Evolutionary conservation across 257 asterid species (phyloP).

Genomic region (Nicotiana sylvestris): DNA sequence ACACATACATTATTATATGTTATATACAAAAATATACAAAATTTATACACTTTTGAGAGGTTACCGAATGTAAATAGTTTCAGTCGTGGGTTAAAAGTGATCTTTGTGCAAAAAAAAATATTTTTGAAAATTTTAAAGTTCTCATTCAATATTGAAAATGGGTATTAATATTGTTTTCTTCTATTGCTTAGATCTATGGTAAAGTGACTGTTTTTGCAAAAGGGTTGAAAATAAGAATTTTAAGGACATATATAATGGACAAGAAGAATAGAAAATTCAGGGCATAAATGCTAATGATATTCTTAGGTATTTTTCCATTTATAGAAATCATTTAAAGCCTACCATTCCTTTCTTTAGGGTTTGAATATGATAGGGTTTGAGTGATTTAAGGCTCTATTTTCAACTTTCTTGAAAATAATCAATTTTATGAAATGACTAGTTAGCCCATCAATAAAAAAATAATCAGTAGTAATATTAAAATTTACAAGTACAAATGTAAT

Average conservation of each 20-base stretch:
- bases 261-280: slow-evolving; percentile 26
- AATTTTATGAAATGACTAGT: neutral
- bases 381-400: neutral
- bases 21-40: too few species aligned
- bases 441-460: neutral
- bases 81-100: too few species aligned
- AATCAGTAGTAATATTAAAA: neutral
- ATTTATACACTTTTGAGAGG: too few species aligned
- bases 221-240: neutral
- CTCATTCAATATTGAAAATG: too few species aligned
- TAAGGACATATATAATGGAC: slow-evolving; percentile 3
- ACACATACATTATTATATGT: too few species aligned
- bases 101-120: too few species aligned
- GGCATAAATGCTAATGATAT: slow-evolving; percentile 32
- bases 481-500: neutral
- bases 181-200: too few species aligned
- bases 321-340: slow-evolving; percentile 21
- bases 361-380: slow-evolving; percentile 3
- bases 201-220: neutral
- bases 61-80: too few species aligned
- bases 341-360: neutral
- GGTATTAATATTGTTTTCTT: too few species aligned
- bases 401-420: neutral
- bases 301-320: slow-evolving; percentile 17
- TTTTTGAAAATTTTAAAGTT: too few species aligned